A percentile compares a stretch with the other conserved stretches of the same genome.
Conservation (phyloP, 805 yeast genomes). For the Nakazawaea ambrosiae region DNA sequence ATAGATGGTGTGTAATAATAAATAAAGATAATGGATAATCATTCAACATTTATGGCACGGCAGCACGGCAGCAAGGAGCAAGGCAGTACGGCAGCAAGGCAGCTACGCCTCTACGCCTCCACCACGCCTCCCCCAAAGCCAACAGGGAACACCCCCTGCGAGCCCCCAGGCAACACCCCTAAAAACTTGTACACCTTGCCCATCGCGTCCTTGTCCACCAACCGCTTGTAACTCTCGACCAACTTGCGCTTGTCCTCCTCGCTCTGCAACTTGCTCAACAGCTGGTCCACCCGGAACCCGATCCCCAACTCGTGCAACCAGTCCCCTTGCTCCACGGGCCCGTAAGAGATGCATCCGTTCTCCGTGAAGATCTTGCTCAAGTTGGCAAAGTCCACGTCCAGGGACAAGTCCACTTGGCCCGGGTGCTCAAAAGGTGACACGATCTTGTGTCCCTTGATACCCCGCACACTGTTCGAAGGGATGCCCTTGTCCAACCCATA, state of each 20-base stretch:
- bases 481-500: constrained; percentile 60
- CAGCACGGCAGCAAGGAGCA: no score
- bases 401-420: constrained; percentile 75
- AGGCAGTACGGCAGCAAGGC: no score
- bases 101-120: constrained; percentile 5
- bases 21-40: no score
- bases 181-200: constrained; percentile 71
- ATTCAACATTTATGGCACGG: not conserved
- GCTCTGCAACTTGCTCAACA: constrained; percentile 34
- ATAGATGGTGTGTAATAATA: constrained; percentile 5
- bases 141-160: constrained; percentile 31
- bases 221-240: constrained; percentile 49
- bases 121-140: constrained; percentile 42
- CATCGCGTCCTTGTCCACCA: constrained; percentile 63
- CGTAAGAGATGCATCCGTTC: constrained; percentile 27
- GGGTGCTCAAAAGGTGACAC: constrained; percentile 72
- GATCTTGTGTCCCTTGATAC: constrained; percentile 63
- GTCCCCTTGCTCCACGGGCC: constrained; percentile 71
- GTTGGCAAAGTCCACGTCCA: constrained; percentile 76
- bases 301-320: constrained; percentile 75
- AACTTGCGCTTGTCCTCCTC: constrained; percentile 43
- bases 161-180: constrained; percentile 46
- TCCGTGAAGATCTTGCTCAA: constrained; percentile 30
- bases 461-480: constrained; percentile 70
- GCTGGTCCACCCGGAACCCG: constrained; percentile 57